Conservation (phyloP, 148 eudicot genomes). For the Pouteria glomerata region DNA sequence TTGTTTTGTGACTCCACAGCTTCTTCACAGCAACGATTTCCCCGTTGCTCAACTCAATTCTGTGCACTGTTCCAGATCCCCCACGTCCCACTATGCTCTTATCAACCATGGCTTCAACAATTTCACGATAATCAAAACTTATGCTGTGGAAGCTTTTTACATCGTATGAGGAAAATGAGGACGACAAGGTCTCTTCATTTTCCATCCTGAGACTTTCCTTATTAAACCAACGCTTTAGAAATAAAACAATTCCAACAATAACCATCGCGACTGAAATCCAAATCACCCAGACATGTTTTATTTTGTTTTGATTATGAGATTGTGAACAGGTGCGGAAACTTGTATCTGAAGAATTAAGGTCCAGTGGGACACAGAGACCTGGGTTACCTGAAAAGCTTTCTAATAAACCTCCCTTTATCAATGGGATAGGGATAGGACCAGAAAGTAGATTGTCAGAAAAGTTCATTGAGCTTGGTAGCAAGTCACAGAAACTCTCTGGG, state of each 20-base stretch:
- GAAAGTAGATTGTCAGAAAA: slow-evolving; percentile 63
- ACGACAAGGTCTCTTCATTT: slow-evolving; percentile 53
- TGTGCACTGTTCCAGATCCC: slow-evolving; percentile 89
- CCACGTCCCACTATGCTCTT: slow-evolving; percentile 84
- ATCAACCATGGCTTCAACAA: slow-evolving; percentile 71
- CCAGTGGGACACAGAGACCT: slow-evolving; percentile 46
- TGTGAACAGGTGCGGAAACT: slow-evolving; percentile 51
- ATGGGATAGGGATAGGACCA: slow-evolving; percentile 67
- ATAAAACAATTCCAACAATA: slow-evolving; percentile 38
- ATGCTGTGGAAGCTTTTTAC: slow-evolving; percentile 79
- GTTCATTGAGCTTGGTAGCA: slow-evolving; percentile 73
- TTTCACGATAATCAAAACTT: slow-evolving; percentile 66
- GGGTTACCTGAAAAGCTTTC: slow-evolving; percentile 78
- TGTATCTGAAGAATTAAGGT: slow-evolving; percentile 38
- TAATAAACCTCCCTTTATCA: slow-evolving; percentile 53
- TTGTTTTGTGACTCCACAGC: slow-evolving; percentile 65
- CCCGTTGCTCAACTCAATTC: slow-evolving; percentile 57
- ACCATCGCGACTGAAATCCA: slow-evolving; percentile 51
- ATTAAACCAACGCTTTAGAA: slow-evolving; percentile 53
- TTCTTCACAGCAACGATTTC: slow-evolving; percentile 82
- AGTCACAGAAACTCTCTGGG: slow-evolving; percentile 48
- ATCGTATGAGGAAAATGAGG: slow-evolving; percentile 66
- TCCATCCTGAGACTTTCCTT: slow-evolving; percentile 37
- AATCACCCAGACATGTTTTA: slow-evolving; percentile 56
- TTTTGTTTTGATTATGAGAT: slow-evolving; percentile 33